phyloP scores from a whole-genome alignment of 176 grass and related monocot genomes.

The Oryza australiensis region DNA sequence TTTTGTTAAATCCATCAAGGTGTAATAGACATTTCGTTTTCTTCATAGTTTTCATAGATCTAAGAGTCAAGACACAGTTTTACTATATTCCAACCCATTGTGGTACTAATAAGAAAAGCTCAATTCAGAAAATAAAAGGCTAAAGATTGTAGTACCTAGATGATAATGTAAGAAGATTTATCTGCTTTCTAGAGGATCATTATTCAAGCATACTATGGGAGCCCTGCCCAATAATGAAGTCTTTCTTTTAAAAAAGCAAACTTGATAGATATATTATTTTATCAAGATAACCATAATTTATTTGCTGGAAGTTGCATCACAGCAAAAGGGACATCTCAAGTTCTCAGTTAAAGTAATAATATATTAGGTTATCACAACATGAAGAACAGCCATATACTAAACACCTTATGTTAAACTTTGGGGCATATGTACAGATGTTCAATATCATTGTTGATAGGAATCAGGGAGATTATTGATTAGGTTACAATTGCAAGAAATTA shows the following conservation, averaged over 20 bases:
- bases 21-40: not conserved
- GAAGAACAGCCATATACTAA: slow-evolving; percentile 7
- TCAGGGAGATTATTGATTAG: not conserved
- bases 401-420: slow-evolving; percentile 12
- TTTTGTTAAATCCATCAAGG: not conserved
- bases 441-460: not conserved
- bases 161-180: not conserved
- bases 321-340: not conserved
- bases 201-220: not conserved
- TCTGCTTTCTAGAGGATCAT: not conserved
- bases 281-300: not conserved
- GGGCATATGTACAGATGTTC: not conserved
- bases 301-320: not conserved
- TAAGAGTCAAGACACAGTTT: not conserved
- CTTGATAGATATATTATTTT: not conserved
- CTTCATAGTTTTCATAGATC: not conserved
- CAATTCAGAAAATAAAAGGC: not conserved
- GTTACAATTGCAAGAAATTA: slow-evolving; percentile 15
- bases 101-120: not conserved
- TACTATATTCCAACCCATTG: not conserved
- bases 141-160: not conserved
- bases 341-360: not conserved
- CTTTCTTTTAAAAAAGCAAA: not conserved
- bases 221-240: not conserved
- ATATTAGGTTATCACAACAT: slow-evolving; percentile 13